phyloP scores from a whole-genome alignment of 108 stramenopile genomes.

The Skeletonema potamos region DNA sequence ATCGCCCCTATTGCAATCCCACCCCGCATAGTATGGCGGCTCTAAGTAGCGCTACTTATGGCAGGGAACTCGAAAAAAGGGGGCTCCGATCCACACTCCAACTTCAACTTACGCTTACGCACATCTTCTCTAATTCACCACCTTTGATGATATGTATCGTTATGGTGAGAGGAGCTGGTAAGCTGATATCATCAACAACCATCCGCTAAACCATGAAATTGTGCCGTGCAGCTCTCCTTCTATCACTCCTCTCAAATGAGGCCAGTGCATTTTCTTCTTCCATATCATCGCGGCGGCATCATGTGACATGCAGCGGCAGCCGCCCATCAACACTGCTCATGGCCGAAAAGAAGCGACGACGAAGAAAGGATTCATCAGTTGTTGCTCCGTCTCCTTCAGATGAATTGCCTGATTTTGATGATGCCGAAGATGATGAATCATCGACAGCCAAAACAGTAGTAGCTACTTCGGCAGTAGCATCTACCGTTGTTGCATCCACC shows the following conservation, averaged over 20 bases:
- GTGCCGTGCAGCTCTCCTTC: not conserved
- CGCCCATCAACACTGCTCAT: conserved; percentile 9
- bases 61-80: too few relatives aligned
- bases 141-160: too few relatives aligned
- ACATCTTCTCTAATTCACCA: not conserved
- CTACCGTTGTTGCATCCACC: conserved; percentile 1
- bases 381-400: conserved; percentile 5
- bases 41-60: too few relatives aligned
- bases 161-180: not conserved
- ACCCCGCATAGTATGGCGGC: too few relatives aligned
- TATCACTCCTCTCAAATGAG: not conserved
- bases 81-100: too few relatives aligned
- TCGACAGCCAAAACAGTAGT: too few relatives aligned
- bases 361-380: conserved; percentile 29
- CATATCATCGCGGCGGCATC: not conserved
- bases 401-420: conserved; percentile 80
- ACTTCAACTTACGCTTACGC: not conserved
- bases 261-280: not conserved
- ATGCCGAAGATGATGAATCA: conserved; percentile 51
- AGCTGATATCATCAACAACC: not conserved
- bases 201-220: not conserved
- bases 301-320: not conserved
- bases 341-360: conserved; percentile 32
- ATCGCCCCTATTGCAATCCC: too few relatives aligned
- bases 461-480: too few relatives aligned